Percentiles rank a stretch among this genome's conserved stretches.
phyloP scores from a whole-genome alignment of 1,139 yeast genomes.

The Zygoascus hellenicus region DNA sequence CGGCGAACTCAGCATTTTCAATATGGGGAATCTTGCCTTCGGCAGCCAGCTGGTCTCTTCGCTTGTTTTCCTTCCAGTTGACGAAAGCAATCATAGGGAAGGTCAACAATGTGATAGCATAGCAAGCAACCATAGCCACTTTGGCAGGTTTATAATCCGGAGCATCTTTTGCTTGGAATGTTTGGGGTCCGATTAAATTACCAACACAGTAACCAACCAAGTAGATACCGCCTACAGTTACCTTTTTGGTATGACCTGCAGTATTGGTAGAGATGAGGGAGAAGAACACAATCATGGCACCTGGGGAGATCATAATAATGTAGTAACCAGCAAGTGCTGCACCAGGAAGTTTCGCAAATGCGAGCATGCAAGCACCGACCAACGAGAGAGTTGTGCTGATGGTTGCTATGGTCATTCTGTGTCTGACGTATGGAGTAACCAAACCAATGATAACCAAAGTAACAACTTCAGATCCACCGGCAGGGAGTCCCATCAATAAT shows the following conservation, averaged over 20 bases:
- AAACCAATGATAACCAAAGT: slow-evolving; percentile 6
- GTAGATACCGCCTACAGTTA: slow-evolving; percentile 38
- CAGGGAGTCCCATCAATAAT: slow-evolving; percentile 26
- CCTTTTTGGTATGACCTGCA: slow-evolving; percentile 52
- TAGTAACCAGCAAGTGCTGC: slow-evolving; percentile 38
- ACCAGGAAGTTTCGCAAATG: slow-evolving; percentile 17
- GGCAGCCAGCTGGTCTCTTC: slow-evolving; percentile 30
- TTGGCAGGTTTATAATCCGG: slow-evolving; percentile 46
- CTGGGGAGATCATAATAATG: slow-evolving; percentile 33
- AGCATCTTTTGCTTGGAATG: slow-evolving; percentile 43
- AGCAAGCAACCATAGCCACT: slow-evolving; percentile 39
- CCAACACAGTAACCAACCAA: slow-evolving; percentile 52
- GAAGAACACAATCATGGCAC: slow-evolving; percentile 43
- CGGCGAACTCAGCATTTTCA: slow-evolving; percentile 47
- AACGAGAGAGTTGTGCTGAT: slow-evolving; percentile 30
- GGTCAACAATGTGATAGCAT: slow-evolving; percentile 24
- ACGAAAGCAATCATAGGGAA: slow-evolving; percentile 30
- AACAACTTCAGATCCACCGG: slow-evolving; percentile 20
- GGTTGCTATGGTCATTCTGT: slow-evolving; percentile 48
- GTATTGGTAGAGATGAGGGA: slow-evolving; percentile 45
- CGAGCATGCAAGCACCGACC: slow-evolving; percentile 23
- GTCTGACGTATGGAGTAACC: slow-evolving; percentile 29
- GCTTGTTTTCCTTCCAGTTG: slow-evolving; percentile 34
- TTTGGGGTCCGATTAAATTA: slow-evolving; percentile 50
- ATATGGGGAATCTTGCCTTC: slow-evolving; percentile 36